Base-by-base conservation (phyloP, 768 basidiomycete genomes). In the Sistotremastrum niveocremeum region DNA sequence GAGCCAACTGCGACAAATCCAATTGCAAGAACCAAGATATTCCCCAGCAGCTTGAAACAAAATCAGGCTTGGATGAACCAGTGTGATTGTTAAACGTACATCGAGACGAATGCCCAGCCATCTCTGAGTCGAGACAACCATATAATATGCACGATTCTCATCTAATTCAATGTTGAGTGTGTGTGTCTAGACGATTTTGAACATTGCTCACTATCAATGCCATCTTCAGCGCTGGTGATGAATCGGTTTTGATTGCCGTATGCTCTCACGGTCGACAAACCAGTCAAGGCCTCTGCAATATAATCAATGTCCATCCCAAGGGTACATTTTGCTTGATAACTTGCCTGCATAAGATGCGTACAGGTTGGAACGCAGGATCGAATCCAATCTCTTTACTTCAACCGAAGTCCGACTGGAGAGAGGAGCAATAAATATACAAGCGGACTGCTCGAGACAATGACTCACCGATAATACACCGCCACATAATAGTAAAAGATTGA, bases 81-180 rank as follows among this genome's bases (percentile, higher is more conserved):
- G 20, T 20, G 20, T 20, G 20, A 20, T 20, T 20, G 20, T 20
- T 20, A 2, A 20, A 20, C 20, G 20, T 20, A 62, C 48, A 46
- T 65, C 63, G n/a, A 68, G 59, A 37, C 65, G 52, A n/a, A 62
- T 49, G 7, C 52, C 51, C 4, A 62, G 54, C 57, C 58, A 64
- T 38, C 37, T 10, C 50, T 61, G 59, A 44, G 58, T 54, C 33
- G 53, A 48, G 43, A 60, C 50, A 5, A 47, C 49, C 12, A 56
- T 49, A 44, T 51, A 56, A 41, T 57, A 58, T 4, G 60, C 57
- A 44, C 54, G 46, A 49, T 55, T 50, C 49, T 55, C 47, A 11
- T 37, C 41, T 37, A 48, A 41, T 6, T 53, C 41, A 10, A 46
- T 44, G 8, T 40, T 61, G 58, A 41, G 56, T 60, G 35, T 56